phyloP scores from a whole-genome alignment of 1,284 basidiomycete species.

The Apiotrichum montevideense region DNA sequence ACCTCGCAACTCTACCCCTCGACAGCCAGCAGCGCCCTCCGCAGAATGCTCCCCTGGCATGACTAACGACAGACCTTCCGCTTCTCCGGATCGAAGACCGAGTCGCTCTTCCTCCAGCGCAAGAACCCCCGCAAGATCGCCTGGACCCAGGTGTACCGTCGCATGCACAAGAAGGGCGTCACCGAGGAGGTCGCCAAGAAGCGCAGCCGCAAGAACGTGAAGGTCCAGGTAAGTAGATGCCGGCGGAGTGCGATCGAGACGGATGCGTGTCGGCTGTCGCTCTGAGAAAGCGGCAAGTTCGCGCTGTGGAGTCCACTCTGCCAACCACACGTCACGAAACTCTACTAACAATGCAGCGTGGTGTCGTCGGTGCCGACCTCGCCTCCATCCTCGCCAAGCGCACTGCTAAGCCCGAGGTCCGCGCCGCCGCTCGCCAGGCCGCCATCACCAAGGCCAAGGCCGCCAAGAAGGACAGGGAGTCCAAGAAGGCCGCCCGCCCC shows the following conservation, averaged over 20 bases:
- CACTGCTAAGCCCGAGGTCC: conserved; percentile 81
- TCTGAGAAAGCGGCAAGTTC: too few relatives aligned
- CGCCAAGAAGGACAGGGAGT: conserved; percentile 94
- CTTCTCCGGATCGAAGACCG: conserved; percentile 79
- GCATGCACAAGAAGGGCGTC: conserved; percentile 99
- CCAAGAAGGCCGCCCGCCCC: conserved; percentile 71
- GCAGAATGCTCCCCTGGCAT: too few relatives aligned
- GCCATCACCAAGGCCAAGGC: conserved; percentile 89
- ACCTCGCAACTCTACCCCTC: not conserved
- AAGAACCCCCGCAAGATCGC: conserved; percentile 99
- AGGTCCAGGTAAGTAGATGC: conserved; percentile 57
- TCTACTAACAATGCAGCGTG: conserved; percentile 58
- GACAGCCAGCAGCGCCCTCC: too few relatives aligned
- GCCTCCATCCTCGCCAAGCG: conserved; percentile 83
- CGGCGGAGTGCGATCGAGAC: too few relatives aligned
- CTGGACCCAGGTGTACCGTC: conserved; percentile 92
- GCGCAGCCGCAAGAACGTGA: conserved; percentile 92
- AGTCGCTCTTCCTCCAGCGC: conserved; percentile 97
- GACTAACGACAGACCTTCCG: conserved; percentile 69
- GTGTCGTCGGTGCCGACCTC: conserved; percentile 94
- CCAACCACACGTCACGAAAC: too few relatives aligned
- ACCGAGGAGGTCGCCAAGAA: conserved; percentile 99
- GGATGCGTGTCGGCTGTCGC: too few relatives aligned
- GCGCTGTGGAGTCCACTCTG: too few relatives aligned
- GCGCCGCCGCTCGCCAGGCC: conserved; percentile 70